Conservation (phyloP, 345 rosid genomes). For the Punica granatum region DNA sequence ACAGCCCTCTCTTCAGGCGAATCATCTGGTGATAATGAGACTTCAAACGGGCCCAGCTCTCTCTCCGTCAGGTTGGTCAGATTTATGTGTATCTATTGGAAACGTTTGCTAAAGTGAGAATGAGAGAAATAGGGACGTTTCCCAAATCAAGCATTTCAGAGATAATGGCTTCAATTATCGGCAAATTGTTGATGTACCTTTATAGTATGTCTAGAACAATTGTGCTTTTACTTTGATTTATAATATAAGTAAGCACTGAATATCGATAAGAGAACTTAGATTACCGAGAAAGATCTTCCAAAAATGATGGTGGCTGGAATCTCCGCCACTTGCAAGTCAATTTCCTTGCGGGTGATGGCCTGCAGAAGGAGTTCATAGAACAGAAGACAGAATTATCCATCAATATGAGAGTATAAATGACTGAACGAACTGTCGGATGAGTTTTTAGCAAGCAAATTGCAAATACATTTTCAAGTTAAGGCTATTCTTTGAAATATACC, state of each 20-base stretch:
- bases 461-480: too few relatives aligned
- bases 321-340: conserved; percentile 56
- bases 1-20: conserved; percentile 53
- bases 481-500: too few relatives aligned
- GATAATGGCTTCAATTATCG: neutral
- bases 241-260: too few relatives aligned
- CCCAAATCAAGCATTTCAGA: conserved; percentile 1
- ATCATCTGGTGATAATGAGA: conserved; percentile 55
- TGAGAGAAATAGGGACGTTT: too few relatives aligned
- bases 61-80: conserved; percentile 70
- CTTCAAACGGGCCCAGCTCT: conserved; percentile 76
- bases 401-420: neutral
- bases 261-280: conserved; percentile 1
- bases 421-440: neutral
- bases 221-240: too few relatives aligned
- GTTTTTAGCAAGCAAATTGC: too few relatives aligned
- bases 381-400: neutral
- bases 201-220: too few relatives aligned
- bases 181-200: too few relatives aligned
- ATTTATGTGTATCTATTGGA: conserved; percentile 56
- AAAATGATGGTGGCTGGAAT: conserved; percentile 53
- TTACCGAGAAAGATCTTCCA: conserved; percentile 71
- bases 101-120: neutral
- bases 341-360: conserved; percentile 61
- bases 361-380: conserved; percentile 21